Conservation (phyloP, 495 filamentous ascomycete species). For the Tuber borchii region DNA sequence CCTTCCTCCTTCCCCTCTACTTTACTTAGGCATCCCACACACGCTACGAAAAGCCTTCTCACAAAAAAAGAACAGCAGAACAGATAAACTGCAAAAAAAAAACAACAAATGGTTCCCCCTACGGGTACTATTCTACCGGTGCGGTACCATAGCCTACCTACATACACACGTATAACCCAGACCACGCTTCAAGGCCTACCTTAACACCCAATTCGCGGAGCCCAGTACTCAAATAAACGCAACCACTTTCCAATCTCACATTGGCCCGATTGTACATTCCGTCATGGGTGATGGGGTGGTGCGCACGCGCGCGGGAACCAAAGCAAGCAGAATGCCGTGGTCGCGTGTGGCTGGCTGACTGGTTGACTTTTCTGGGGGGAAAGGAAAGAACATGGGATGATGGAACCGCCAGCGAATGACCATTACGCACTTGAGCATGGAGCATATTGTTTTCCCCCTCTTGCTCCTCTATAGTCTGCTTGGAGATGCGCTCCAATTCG, state of each 20-base stretch:
- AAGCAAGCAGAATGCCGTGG: neutral
- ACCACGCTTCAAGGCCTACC: neutral
- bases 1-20: too few species aligned
- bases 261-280: neutral
- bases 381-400: neutral
- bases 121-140: neutral
- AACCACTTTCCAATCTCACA: constrained; percentile 1
- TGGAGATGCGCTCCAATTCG: neutral
- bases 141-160: neutral
- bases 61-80: neutral
- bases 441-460: neutral
- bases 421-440: neutral
- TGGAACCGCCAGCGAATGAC: neutral
- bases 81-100: too few species aligned
- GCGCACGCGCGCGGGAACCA: neutral
- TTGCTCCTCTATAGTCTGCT: neutral
- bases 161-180: neutral
- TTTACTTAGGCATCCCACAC: neutral
- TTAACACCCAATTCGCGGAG: neutral
- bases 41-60: neutral
- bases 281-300: neutral
- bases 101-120: neutral
- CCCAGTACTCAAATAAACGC: neutral
- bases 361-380: neutral
- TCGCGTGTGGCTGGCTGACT: constrained; percentile 1